Base-by-base conservation (phyloP, 2,329 filamentous ascomycete genomes). In the Fusarium nisikadoi region DNA sequence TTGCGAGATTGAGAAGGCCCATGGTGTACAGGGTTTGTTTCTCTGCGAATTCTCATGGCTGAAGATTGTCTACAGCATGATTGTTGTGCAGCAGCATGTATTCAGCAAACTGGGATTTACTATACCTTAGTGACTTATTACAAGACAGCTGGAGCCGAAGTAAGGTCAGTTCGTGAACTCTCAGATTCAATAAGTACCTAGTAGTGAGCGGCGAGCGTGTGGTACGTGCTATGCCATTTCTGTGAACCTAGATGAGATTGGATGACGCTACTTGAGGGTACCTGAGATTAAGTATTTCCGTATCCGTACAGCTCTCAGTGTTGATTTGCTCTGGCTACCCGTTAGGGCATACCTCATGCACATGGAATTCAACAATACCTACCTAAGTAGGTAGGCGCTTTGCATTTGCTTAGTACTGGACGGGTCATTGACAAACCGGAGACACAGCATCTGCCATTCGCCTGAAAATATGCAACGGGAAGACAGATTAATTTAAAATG, bases 151-250 rank as follows among this genome's bases (percentile, higher is more conserved):
- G 16, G 36, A 46, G 31, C 20, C 39, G 59, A 68, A 57, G 50
- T 45, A 70, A 43, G 61, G 46, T 47, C 39, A 42, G 41, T 42
- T 29, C 25, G 27, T 13, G 14, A 19, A 53, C 46, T 35, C 50
- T 16, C 31, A 52, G 35, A 33, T 52, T 35, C 38, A 49, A 63
- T 27, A 46, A 25, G 20, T 29, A 29, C 23, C 23, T 25, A 8
- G 27, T 50, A 65, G 27, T 43, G 47, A 49, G 60, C 19, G 43
- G 39, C 49, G 53, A 65, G 60, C 25, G 54, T 46, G 39, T 68
- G 63, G 68, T 56, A 69, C 53, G 57, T 68, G 68, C 64, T 33
- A 71, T 70, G 46, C 50, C 50, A 57, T 55, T 50, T 55, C 54
- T 42, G 55, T 62, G 35, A 25, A 25, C 23, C 23, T 55, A 50